These are phyloP conservation scores for Apiospora kogelbergensis DNA, from an alignment of 2,329 filamentous ascomycete species.

Conservation along the genomic window DNA sequence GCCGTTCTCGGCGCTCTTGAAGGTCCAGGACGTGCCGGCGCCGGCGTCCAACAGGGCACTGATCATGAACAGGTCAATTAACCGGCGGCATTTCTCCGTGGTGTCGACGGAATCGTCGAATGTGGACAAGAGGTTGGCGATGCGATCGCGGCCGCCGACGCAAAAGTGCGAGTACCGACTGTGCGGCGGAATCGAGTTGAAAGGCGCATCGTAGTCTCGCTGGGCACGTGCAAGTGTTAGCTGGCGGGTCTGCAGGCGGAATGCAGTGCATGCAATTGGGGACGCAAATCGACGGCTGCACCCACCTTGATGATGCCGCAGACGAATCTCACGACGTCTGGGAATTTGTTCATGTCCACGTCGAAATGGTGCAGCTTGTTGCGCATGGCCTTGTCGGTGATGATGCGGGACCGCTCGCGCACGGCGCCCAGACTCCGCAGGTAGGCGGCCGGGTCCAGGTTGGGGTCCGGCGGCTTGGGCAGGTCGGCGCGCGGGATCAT, in stretches of 20 bases:
- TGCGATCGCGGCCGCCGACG: slow-evolving; percentile 73
- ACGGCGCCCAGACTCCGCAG: slow-evolving; percentile 87
- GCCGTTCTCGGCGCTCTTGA: slow-evolving; percentile 66
- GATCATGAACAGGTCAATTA: slow-evolving; percentile 76
- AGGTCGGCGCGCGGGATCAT: slow-evolving; percentile 15
- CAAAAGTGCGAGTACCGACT: slow-evolving; percentile 83
- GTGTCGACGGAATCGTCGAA: slow-evolving; percentile 60
- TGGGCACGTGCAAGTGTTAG: slow-evolving; percentile 11
- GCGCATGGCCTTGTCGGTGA: slow-evolving; percentile 73
- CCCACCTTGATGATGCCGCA: slow-evolving; percentile 92
- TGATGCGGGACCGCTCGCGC: slow-evolving; percentile 71
- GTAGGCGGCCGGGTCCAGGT: slow-evolving; percentile 56
- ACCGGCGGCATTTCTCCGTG: slow-evolving; percentile 70
- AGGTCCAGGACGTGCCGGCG: slow-evolving; percentile 87
- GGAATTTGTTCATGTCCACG: slow-evolving; percentile 82
- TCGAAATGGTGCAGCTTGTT: slow-evolving; percentile 84
- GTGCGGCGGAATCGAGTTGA: slow-evolving; percentile 75
- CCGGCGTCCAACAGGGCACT: slow-evolving; percentile 86
- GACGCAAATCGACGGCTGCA: slow-evolving; percentile 7
- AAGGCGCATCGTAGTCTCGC: slow-evolving; percentile 38
- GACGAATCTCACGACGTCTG: slow-evolving; percentile 81
- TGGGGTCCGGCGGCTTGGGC: slow-evolving; percentile 17
- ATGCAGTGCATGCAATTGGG: too few relatives aligned
- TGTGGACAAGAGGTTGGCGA: slow-evolving; percentile 32
- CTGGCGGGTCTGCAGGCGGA: too few relatives aligned